A percentile compares a stretch with the other conserved stretches of the same genome.
Conservation (phyloP, 495 filamentous ascomycete genomes). For the Entonaema liquescens region DNA sequence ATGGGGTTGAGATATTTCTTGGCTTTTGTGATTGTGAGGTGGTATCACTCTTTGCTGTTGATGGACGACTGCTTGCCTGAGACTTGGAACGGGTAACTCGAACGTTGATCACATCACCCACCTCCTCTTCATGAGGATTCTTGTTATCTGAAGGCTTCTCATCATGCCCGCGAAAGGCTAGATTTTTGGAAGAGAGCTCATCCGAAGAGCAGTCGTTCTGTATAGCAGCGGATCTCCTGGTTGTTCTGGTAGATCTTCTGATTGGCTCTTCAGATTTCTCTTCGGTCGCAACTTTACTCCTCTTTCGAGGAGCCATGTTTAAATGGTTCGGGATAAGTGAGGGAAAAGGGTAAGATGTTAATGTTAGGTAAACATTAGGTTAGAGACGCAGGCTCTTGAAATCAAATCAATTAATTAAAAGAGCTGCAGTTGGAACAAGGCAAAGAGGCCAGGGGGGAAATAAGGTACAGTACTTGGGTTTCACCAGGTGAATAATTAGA, state of each 20-base stretch:
- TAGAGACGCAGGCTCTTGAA: background rate
- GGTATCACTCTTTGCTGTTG: slow-evolving; percentile 20
- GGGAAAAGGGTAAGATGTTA: background rate
- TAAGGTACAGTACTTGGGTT: too few species aligned
- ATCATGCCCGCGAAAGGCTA: background rate
- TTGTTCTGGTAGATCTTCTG: slow-evolving; percentile 21
- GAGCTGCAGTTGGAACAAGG: too few species aligned
- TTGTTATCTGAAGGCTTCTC: background rate
- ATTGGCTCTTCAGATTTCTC: background rate
- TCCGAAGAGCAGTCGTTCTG: slow-evolving; percentile 8
- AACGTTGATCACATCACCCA: slow-evolving; percentile 21
- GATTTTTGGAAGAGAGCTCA: background rate
- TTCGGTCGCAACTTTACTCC: slow-evolving; percentile 8
- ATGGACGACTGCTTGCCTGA: slow-evolving; percentile 16
- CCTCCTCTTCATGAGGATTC: slow-evolving; percentile 2
- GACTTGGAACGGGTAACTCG: slow-evolving; percentile 15
- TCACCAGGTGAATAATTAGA: background rate
- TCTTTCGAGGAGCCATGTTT: slow-evolving; percentile 32
- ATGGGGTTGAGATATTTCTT: slow-evolving; percentile 4
- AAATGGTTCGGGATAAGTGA: background rate
- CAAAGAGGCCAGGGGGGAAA: background rate
- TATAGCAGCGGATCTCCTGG: background rate
- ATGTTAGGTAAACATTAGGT: background rate
- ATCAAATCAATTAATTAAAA: background rate
- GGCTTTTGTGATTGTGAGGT: background rate